Base-by-base conservation (phyloP, 192 early-diverging fungal genomes). In the Gryganskiella cystojenkinii region DNA sequence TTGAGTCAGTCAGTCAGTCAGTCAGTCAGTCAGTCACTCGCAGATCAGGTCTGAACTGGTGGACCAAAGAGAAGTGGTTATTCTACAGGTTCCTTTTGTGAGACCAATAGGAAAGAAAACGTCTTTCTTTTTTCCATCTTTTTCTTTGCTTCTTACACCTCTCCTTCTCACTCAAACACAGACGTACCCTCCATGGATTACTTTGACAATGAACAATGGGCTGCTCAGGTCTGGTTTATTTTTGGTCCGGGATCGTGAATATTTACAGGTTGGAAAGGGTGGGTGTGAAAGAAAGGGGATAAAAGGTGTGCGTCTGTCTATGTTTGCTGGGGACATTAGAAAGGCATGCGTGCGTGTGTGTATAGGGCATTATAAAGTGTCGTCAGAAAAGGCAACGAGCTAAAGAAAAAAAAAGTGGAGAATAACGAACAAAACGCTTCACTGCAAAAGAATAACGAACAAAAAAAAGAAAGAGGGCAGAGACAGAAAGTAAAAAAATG, bases 351-450 rank as follows among this genome's bases (percentile, higher is more conserved):
- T 5, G 13, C 37, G 13, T 9, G 13, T 5, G 7, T 9, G 37
- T 13, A 40, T n/a, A 40, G 37, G 37, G 37, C 37, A 13, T 40
- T 40, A n/a, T n/a, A n/a, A n/a, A n/a, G n/a, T n/a, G n/a, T n/a
- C n/a, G n/a, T 54, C 52, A 25, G 33, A 17, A 54, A 30, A 54
- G 33, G 33, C 33, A 54, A 53, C 31, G 25, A 28, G 33, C 52
- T 25, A 54, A 19, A 53, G 52, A 54, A 31, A 54, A 30, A 31
- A 31, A 54, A 25, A 54, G 52, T 31, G 51, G 51, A 52, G 52
- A 31, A 19, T 54, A 30, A 25, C 52, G 52, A 54, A 54, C 51
- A 53, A 28, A 30, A 13, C 25, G 51, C 25, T 24, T 24, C 25
- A 3, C 25, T 24, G 28, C 19, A 31, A 11, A 54, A 54, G n/a